Conservation (phyloP, 108 stramenopile species). For the Nitzschia sp. region DNA sequence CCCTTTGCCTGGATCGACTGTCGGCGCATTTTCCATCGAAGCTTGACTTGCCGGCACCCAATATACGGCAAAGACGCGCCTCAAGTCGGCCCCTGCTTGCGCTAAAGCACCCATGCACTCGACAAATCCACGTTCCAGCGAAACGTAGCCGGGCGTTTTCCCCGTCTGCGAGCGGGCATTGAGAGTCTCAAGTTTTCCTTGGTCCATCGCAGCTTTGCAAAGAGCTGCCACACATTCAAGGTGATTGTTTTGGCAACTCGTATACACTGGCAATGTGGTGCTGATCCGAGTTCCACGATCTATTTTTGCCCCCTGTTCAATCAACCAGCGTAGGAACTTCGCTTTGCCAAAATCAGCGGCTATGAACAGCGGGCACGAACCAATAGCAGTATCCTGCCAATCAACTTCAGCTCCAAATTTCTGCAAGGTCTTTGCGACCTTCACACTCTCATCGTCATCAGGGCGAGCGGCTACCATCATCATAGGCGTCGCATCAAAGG, state of each 20-base stretch:
- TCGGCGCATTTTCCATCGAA: neutral
- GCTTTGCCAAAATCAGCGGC: neutral
- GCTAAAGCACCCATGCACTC: neutral
- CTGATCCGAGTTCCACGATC: neutral
- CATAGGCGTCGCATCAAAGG: neutral
- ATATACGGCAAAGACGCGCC: neutral
- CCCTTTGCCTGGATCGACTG: neutral
- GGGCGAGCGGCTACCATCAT: neutral
- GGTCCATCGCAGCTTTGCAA: neutral
- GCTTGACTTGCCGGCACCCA: too few relatives aligned
- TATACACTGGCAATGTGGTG: neutral
- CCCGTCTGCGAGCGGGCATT: neutral
- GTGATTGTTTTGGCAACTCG: neutral
- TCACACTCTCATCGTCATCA: neutral
- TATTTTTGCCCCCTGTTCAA: neutral
- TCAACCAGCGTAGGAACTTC: neutral
- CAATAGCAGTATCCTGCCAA: neutral
- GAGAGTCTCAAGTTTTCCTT: neutral
- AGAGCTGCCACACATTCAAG: neutral
- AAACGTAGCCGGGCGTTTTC: neutral
- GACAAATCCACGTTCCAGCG: neutral
- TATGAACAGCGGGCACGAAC: neutral
- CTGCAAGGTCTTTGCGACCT: neutral
- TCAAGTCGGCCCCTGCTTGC: neutral
- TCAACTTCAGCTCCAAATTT: neutral